Evolutionary conservation across 345 rosid genomes (phyloP), one percentile per base, ranked within the genome.

Genomic region (Geranium brycei): DNA sequence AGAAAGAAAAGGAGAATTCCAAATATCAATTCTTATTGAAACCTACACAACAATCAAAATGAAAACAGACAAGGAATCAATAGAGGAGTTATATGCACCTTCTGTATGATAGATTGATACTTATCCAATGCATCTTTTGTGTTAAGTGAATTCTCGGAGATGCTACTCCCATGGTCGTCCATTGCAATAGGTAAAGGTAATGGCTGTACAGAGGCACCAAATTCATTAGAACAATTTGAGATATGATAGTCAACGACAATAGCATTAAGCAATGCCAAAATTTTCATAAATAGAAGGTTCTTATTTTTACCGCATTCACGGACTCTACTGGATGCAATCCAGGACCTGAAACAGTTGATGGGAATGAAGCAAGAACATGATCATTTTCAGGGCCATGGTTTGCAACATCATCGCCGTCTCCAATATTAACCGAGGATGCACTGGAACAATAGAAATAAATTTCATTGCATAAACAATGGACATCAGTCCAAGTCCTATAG

Each of bases 41-140:
- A 19, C 8, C 1, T 19, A 8, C 31, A 59, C 0, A 63, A 15
- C 51, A 51, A 63, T 18, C 40, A 47, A 16, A 53, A n/a, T 13
- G 3, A 7, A 51, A 5, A 19, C 31, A 18, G 3, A 40, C 72
- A 14, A 62, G 57, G 72, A 8, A 35, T 30, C n/a, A 6, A n/a
- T 7, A 8, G 47, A 16, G 56, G 17, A 58, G 12, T 58, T 51
- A 38, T 51, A 28, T 51, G 59, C 69, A 90, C 99, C 97, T 90
- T 88, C 77, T 83, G 96, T 5, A 95, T 80, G 73, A 86, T 78
- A 71, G 88, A 78, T 75, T 88, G 88, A 68, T 80, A 93, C 70
- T 88, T 88, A 71, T 93, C 99, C 80, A 93, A 60, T 71, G 96
- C 99, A 67, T 93, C 99, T 77, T 95, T 82, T 40, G 95, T 89